A percentile compares a stretch with the other conserved stretches of the same genome.
Evolutionary conservation across 73 alveolate species (phyloP).

Genomic region (Paramecium sonneborni): DNA sequence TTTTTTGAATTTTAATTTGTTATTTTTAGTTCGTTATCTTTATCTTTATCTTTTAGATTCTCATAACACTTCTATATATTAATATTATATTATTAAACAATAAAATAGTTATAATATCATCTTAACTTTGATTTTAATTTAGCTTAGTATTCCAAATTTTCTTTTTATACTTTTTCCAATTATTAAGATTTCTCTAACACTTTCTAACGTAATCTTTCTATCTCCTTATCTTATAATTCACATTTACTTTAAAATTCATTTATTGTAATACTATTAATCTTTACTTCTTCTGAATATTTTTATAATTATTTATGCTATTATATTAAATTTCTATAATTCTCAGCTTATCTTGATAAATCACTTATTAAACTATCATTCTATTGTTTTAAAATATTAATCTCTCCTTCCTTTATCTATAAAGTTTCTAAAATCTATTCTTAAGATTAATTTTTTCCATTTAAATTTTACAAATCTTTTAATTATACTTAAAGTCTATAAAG

Average conservation of each 20-base stretch:
- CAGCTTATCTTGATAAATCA: not conserved
- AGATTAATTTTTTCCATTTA: not conserved
- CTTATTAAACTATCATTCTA: not conserved
- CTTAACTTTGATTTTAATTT: not conserved
- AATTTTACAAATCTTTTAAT: not conserved
- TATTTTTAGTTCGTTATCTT: not conserved
- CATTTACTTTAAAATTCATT: not conserved
- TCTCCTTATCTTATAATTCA: not conserved
- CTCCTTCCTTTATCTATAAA: not conserved
- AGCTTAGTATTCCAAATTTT: not conserved
- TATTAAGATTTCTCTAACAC: not conserved
- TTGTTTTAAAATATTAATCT: not conserved
- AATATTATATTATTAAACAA: too few relatives aligned
- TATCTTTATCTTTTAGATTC: too few relatives aligned
- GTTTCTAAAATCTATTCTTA: not conserved
- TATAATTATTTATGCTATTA: not conserved
- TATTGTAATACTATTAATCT: not conserved
- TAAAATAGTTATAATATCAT: not conserved
- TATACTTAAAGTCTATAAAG: not conserved
- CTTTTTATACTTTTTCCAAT: not conserved
- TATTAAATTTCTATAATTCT: not conserved
- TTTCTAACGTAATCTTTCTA: not conserved
- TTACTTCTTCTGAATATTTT: not conserved
- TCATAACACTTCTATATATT: too few relatives aligned
- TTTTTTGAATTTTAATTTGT: not conserved